Conservation (phyloP, 1,284 basidiomycete species). For the Malassezia arunalokei region DNA sequence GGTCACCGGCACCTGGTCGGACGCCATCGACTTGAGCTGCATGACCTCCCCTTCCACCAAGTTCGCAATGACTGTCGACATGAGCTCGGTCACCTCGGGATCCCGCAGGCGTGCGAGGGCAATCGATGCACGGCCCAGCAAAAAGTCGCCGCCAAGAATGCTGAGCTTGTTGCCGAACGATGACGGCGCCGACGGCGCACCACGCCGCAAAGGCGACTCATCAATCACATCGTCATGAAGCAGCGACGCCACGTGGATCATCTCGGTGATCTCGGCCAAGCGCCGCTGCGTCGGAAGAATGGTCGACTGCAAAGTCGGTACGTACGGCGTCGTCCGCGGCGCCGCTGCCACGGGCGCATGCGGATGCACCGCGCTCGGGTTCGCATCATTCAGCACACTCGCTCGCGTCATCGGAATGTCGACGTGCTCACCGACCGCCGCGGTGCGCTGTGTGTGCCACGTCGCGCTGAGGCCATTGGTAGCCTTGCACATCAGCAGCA, state of each 20-base stretch:
- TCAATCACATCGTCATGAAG: conserved; percentile 94
- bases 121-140: conserved; percentile 80
- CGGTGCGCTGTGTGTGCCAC: conserved; percentile 41
- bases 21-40: conserved; percentile 54
- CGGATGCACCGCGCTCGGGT: conserved; percentile 51
- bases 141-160: conserved; percentile 86
- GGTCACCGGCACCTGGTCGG: conserved; percentile 14
- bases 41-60: conserved; percentile 92
- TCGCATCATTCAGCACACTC: conserved; percentile 71
- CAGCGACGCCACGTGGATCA: conserved; percentile 93
- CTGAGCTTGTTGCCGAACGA: conserved; percentile 91
- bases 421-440: conserved; percentile 38
- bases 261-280: conserved; percentile 90
- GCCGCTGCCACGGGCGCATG: background rate
- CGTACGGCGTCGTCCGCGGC: background rate
- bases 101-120: conserved; percentile 75
- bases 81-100: conserved; percentile 79
- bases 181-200: conserved; percentile 68
- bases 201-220: conserved; percentile 66
- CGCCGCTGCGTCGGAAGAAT: conserved; percentile 74
- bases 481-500: conserved; percentile 78
- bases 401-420: conserved; percentile 51
- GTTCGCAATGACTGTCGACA: conserved; percentile 83
- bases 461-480: conserved; percentile 65
- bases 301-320: conserved; percentile 13